Percentiles rank a stretch among this genome's conserved stretches.
These are phyloP conservation scores for Pelargonium fulgidum DNA, from an alignment of 441 rosid species.

Conservation along the genomic window DNA sequence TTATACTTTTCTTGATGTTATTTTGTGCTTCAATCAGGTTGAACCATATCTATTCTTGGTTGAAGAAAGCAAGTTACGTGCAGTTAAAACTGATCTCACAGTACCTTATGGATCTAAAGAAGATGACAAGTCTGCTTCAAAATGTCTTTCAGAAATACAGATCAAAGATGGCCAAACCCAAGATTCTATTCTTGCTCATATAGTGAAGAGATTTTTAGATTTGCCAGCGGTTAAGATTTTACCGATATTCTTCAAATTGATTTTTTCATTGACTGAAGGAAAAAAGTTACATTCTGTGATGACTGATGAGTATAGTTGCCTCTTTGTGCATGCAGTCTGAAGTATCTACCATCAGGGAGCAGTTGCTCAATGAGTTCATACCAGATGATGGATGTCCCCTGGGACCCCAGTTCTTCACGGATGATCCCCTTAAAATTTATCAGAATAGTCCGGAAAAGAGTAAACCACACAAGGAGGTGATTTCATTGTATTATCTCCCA, in stretches of 20 bases:
- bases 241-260: slow-evolving; percentile 15
- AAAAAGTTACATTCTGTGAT: neutral
- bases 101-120: slow-evolving; percentile 63
- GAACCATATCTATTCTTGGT: slow-evolving; percentile 79
- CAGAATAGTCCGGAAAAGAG: slow-evolving; percentile 33
- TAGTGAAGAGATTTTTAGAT: slow-evolving; percentile 57
- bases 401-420: slow-evolving; percentile 53
- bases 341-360: slow-evolving; percentile 40
- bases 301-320: slow-evolving; percentile 8
- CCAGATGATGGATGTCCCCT: slow-evolving; percentile 82
- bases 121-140: slow-evolving; percentile 60
- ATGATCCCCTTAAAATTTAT: slow-evolving; percentile 35
- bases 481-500: neutral
- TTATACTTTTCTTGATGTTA: slow-evolving; percentile 13
- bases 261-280: neutral
- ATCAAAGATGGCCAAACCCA: slow-evolving; percentile 47
- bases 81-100: slow-evolving; percentile 29
- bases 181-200: slow-evolving; percentile 59
- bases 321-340: slow-evolving; percentile 43
- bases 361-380: slow-evolving; percentile 58
- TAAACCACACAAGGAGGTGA: slow-evolving; percentile 35
- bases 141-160: slow-evolving; percentile 51
- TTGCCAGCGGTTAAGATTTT: slow-evolving; percentile 49
- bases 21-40: slow-evolving; percentile 44
- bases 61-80: slow-evolving; percentile 68